phyloP scores from a whole-genome alignment of 2,329 filamentous ascomycete genomes.

The Aspergillus floridensis region DNA sequence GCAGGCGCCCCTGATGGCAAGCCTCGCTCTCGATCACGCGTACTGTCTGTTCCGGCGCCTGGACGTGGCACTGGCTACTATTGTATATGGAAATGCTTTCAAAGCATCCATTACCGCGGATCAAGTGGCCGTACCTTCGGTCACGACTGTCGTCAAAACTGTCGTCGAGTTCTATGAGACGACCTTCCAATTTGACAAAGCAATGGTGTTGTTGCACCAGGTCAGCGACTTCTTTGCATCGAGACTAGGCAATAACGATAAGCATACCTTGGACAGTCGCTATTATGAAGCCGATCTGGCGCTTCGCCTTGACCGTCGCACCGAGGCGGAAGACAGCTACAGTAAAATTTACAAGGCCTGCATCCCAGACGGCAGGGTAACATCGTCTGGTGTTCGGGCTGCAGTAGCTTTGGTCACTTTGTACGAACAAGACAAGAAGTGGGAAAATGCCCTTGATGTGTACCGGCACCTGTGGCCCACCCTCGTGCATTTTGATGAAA shows the following conservation, averaged over 20 bases:
- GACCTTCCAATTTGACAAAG: constrained; percentile 37
- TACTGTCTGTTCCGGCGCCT: constrained; percentile 36
- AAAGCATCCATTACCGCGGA: constrained; percentile 32
- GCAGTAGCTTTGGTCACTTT: constrained; percentile 46
- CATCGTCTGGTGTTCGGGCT: constrained; percentile 47
- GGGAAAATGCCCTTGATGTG: constrained; percentile 47
- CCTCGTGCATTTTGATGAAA: constrained; percentile 43
- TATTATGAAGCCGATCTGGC: constrained; percentile 50
- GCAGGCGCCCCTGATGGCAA: constrained; percentile 31
- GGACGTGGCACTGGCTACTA: constrained; percentile 28
- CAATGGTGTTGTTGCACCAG: constrained; percentile 29
- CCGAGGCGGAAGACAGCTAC: constrained; percentile 42
- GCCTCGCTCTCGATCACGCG: constrained; percentile 32
- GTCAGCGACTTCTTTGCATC: constrained; percentile 33
- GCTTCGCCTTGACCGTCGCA: constrained; percentile 40
- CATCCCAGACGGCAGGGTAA: constrained; percentile 26
- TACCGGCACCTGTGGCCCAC: constrained; percentile 50
- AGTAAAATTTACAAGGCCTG: constrained; percentile 45
- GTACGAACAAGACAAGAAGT: constrained; percentile 47
- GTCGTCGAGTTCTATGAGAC: constrained; percentile 39
- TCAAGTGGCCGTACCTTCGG: constrained; percentile 30
- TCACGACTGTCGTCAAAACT: constrained; percentile 33
- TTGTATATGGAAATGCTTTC: constrained; percentile 36
- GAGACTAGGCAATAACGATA: constrained; percentile 38
- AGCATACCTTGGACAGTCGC: constrained; percentile 47